Percentiles rank a stretch among this genome's conserved stretches.
Evolutionary conservation across 306 rosid species (phyloP).

Genomic region (Lathyrus oleraceus): DNA sequence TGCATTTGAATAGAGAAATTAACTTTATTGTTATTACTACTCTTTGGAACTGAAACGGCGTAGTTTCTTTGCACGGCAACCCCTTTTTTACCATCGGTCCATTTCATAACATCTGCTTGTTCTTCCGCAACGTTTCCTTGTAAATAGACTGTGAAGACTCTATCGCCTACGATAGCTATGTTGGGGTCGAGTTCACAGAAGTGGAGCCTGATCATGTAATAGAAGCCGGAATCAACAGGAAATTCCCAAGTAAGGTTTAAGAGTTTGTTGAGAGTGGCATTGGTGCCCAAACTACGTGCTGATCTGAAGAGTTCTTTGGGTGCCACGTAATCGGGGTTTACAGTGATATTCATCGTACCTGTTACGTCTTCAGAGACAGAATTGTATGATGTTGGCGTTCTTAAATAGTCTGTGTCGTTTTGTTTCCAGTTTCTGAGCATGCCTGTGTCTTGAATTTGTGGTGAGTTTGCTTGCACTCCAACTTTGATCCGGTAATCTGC

Average conservation of each 20-base stretch:
- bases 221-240: slow-evolving; percentile 19
- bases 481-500: slow-evolving; percentile 35
- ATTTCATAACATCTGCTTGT: background rate
- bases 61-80: slow-evolving; percentile 34
- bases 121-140: slow-evolving; percentile 27
- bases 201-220: slow-evolving; percentile 44
- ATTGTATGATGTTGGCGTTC: accelerated
- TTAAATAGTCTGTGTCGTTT: background rate
- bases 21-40: background rate
- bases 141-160: slow-evolving; percentile 39
- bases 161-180: accelerated
- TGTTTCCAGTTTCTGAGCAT: slow-evolving; percentile 34
- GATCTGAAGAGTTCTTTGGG: slow-evolving; percentile 33
- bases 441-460: slow-evolving; percentile 28
- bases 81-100: background rate
- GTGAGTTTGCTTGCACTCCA: background rate
- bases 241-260: slow-evolving; percentile 40
- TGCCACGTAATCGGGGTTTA: slow-evolving; percentile 35
- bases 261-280: background rate
- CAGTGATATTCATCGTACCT: background rate
- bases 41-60: background rate
- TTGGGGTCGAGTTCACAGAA: slow-evolving; percentile 39
- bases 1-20: slow-evolving; percentile 34
- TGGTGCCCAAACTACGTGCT: slow-evolving; percentile 27
- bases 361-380: accelerated